Evolutionary conservation across 306 rosid genomes (phyloP).

Genomic region (Mucuna pruriens): DNA sequence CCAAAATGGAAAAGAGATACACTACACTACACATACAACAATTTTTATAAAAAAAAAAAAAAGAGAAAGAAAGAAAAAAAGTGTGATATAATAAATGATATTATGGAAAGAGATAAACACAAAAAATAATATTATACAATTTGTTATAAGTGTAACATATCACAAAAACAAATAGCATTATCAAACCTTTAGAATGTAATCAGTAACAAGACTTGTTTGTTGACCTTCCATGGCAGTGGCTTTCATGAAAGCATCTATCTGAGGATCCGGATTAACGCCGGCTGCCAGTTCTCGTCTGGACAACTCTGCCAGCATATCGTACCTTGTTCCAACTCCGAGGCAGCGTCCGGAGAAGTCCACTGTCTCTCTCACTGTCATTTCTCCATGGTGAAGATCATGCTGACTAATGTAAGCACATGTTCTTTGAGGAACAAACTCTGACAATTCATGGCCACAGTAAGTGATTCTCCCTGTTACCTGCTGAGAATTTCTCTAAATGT

Average conservation of each 20-base stretch:
- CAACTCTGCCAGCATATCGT: constrained; percentile 60
- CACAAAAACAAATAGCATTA: background rate
- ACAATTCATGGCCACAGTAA: constrained; percentile 77
- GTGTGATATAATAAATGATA: no score
- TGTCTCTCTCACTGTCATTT: constrained; percentile 78
- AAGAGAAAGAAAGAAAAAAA: no score
- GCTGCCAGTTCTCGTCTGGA: constrained; percentile 62
- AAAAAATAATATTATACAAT: no score
- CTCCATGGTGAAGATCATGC: constrained; percentile 83
- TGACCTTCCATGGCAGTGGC: constrained; percentile 69
- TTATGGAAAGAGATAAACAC: no score
- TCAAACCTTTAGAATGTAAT: constrained; percentile 76
- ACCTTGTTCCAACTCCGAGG: constrained; percentile 73
- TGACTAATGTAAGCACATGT: constrained; percentile 88
- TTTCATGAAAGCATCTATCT: constrained; percentile 82
- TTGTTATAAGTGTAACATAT: no score
- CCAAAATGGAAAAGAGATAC: background rate
- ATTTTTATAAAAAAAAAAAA: no score
- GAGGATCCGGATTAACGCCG: constrained; percentile 68
- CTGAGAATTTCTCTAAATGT: constrained; percentile 17
- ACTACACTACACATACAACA: no score
- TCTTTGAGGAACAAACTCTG: constrained; percentile 83
- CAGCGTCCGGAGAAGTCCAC: constrained; percentile 73
- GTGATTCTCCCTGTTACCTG: constrained; percentile 71
- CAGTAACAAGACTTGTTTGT: constrained; percentile 64